A percentile compares a stretch with the other conserved stretches of the same genome.
phyloP scores from a whole-genome alignment of 495 filamentous ascomycete species.

The Talaromyces borbonicus region DNA sequence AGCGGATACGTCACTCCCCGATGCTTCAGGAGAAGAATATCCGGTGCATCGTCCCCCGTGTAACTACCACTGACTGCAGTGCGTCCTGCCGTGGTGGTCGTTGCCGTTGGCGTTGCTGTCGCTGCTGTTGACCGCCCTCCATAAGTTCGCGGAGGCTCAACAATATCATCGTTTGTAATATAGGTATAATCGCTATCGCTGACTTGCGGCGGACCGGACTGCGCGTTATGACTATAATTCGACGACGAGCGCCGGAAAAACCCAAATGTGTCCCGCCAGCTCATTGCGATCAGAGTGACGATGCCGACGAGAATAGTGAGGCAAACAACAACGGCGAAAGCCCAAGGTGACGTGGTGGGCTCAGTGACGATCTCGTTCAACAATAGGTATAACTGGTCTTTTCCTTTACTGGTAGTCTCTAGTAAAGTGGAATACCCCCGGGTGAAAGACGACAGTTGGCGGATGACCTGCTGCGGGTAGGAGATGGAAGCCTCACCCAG shows the following conservation, averaged over 20 bases:
- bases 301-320: slow-evolving; percentile 41
- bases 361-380: background rate
- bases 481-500: slow-evolving; percentile 38
- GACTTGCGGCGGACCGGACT: slow-evolving; percentile 41
- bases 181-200: slow-evolving; percentile 74
- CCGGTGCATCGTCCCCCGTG: slow-evolving; percentile 38
- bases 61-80: no score
- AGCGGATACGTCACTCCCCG: slow-evolving; percentile 61
- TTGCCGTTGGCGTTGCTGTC: slow-evolving; percentile 25
- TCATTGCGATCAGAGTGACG: slow-evolving; percentile 46
- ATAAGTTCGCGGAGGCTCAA: slow-evolving; percentile 23
- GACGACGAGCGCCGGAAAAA: slow-evolving; percentile 47
- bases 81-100: slow-evolving; percentile 8
- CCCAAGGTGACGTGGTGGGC: slow-evolving; percentile 14
- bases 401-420: slow-evolving; percentile 21
- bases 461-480: slow-evolving; percentile 45
- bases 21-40: slow-evolving; percentile 67
- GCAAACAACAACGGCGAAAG: slow-evolving; percentile 21
- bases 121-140: no score
- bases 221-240: slow-evolving; percentile 14
- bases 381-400: background rate
- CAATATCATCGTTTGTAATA: slow-evolving; percentile 61
- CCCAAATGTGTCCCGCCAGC: slow-evolving; percentile 48
- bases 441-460: slow-evolving; percentile 39
- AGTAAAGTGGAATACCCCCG: slow-evolving; percentile 26